Base-by-base conservation (phyloP, 371 early-diverging fungal genomes). In the Modicella reniformis region DNA sequence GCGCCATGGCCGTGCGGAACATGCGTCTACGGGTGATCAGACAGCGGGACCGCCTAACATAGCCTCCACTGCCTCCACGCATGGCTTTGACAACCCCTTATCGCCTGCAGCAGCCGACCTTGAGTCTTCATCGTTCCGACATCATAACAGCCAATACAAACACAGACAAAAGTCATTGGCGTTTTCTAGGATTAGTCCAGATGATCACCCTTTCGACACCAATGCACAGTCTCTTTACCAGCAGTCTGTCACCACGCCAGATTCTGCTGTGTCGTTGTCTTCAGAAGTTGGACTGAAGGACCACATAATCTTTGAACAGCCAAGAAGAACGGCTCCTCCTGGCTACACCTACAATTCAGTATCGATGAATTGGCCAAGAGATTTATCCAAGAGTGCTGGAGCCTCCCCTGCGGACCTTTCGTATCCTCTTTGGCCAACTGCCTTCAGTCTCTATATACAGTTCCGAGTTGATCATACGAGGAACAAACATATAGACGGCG, bases 231-330 rank as follows among this genome's bases (percentile, higher is more conserved):
- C 65, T 19, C 21, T 64, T 3, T 64, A 74, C 21, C 63, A 54
- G 17, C 64, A 55, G 2, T 21, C 74, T 2, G 62, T 47, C 1
- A 62, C 70, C 1, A 69, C 70, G 0, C 70, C 70, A 2, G 76
- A 71, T 28, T 71, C 71, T 17, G 71, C 76, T 6, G 61, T 67
- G 1, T 76, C 76, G 2, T 23, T 76, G 10, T 56, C 65, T 0
- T 64, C 72, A 13, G 72, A 70, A 12, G 17, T 40, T 9, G 44
- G 54, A 12, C n/a, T 25, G 34, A 40, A 21, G 9, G 61, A 56
- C 6, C 29, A 33, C n/a, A 23, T 54, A 7, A 25, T 55, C 30
- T 12, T 44, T 41, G 34, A 54, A 59, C 59, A 44, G 17, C 9
- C 44, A 12, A 44, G 17, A 3, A 44, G 44, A 44, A 17, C 44